Conservation (phyloP, 441 rosid species). For the Erodium trifolium region DNA sequence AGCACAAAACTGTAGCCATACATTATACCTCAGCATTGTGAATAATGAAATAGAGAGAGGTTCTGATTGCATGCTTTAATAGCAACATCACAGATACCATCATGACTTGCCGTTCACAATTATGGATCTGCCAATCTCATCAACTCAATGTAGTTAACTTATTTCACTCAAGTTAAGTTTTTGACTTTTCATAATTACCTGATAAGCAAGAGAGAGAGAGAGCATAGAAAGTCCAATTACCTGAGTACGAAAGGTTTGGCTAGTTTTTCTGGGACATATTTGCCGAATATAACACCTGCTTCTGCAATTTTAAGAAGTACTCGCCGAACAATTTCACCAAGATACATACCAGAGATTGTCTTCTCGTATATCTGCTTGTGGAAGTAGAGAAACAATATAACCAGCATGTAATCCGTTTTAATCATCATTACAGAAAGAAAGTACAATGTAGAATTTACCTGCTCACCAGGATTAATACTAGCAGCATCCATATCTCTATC, state of each 20-base stretch:
- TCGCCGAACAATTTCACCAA: slow-evolving; percentile 73
- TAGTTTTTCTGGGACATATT: slow-evolving; percentile 37
- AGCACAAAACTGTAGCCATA: neutral
- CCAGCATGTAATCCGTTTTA: neutral
- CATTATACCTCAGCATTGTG: neutral
- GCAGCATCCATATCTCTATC: slow-evolving; percentile 74
- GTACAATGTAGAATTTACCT: slow-evolving; percentile 33
- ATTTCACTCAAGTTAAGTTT: neutral
- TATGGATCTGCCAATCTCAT: neutral
- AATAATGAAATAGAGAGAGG: neutral
- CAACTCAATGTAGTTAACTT: neutral
- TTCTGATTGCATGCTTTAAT: neutral
- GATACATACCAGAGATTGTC: slow-evolving; percentile 91
- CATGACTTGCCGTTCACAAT: neutral
- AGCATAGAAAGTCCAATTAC: slow-evolving; percentile 27
- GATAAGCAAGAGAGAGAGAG: neutral
- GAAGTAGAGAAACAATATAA: slow-evolving; percentile 16
- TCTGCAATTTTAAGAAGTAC: slow-evolving; percentile 51
- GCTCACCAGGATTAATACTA: slow-evolving; percentile 78
- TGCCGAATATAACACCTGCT: slow-evolving; percentile 53
- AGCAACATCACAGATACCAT: neutral
- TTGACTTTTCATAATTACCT: neutral
- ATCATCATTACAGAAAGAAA: neutral
- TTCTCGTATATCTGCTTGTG: slow-evolving; percentile 66
- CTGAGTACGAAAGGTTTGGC: slow-evolving; percentile 41